Conservation (phyloP, 768 basidiomycete species). For the Clathrus columnatus region DNA sequence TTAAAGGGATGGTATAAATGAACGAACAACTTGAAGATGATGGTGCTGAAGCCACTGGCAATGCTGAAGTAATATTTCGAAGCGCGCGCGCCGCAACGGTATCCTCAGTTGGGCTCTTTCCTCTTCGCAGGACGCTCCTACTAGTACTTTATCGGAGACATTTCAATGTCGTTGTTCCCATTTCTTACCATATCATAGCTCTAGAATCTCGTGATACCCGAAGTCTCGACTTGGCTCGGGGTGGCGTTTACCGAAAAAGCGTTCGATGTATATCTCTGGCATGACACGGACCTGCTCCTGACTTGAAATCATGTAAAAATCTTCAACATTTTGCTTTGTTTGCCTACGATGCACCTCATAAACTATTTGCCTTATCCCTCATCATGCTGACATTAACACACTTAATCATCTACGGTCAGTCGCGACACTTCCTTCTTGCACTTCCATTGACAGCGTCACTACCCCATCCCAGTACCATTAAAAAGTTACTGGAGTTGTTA, state of each 20-base stretch:
- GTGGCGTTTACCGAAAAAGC: background rate
- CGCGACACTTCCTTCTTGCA: background rate
- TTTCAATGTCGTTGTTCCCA: background rate
- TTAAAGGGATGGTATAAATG: too few relatives aligned
- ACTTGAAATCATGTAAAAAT: background rate
- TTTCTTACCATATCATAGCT: background rate
- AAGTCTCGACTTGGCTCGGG: background rate
- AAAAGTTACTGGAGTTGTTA: background rate
- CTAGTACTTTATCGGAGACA: background rate
- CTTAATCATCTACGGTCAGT: background rate
- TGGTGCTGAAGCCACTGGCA: too few relatives aligned
- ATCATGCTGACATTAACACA: background rate
- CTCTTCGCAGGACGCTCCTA: too few relatives aligned
- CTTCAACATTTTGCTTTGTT: background rate
- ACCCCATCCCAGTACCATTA: background rate
- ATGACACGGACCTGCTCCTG: background rate
- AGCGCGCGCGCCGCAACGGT: too few relatives aligned
- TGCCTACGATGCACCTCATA: background rate
- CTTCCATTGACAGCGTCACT: background rate
- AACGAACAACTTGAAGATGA: too few relatives aligned
- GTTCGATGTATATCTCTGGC: background rate
- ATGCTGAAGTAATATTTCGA: too few relatives aligned
- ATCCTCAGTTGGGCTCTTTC: too few relatives aligned
- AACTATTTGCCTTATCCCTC: background rate
- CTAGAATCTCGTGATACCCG: background rate